Percentiles rank a stretch among this genome's conserved stretches.
Conservation (phyloP, 352 stramenopile species). For the Phytophthora gonapodyides region DNA sequence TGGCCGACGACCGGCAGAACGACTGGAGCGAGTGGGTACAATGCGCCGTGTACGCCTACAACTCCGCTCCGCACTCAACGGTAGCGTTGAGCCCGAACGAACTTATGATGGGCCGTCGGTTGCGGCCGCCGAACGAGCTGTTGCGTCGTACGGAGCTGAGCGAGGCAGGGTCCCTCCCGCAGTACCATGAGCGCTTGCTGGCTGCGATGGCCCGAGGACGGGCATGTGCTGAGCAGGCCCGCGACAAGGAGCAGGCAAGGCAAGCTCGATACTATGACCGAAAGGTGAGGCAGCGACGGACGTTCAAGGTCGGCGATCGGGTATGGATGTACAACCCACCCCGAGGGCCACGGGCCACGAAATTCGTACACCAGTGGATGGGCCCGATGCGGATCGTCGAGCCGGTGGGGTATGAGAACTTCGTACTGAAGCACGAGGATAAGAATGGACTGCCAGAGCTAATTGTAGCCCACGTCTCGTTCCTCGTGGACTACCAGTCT, state of each 20-base stretch:
- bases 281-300: too few relatives aligned
- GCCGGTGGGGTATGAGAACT: conserved; percentile 2
- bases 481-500: conserved; percentile 11
- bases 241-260: background rate
- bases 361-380: conserved; percentile 10
- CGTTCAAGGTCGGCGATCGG: too few relatives aligned
- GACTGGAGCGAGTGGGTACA: too few relatives aligned
- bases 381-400: background rate
- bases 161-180: background rate
- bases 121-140: background rate
- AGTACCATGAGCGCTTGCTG: background rate
- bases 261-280: background rate
- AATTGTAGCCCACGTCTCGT: conserved; percentile 7
- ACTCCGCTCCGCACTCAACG: background rate
- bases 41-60: too few relatives aligned
- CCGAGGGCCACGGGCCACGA: background rate
- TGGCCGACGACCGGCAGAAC: too few relatives aligned
- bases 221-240: background rate
- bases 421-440: background rate
- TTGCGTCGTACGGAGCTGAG: background rate
- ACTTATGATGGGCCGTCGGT: background rate
- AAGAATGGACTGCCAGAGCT: background rate
- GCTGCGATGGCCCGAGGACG: background rate
- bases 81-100: background rate
- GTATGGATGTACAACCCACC: conserved; percentile 7